Conservation (phyloP, 352 stramenopile species). For the Phytophthora europaea region DNA sequence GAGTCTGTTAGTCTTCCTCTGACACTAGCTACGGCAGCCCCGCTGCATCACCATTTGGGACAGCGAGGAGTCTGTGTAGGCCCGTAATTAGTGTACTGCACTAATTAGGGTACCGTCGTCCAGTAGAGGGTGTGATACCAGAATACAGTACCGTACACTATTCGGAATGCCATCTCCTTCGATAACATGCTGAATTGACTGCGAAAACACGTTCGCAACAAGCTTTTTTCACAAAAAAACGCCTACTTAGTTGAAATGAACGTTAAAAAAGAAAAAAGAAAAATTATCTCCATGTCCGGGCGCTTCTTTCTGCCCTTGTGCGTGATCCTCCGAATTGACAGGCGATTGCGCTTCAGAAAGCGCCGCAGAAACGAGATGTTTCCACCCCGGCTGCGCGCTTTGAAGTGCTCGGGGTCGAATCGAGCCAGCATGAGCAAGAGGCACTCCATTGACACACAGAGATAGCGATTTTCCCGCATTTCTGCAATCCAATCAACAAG, state of each 20-base stretch:
- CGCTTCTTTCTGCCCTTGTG: background rate
- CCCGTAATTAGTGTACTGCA: too few species aligned
- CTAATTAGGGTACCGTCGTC: too few species aligned
- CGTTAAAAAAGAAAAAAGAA: background rate
- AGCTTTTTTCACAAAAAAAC: background rate
- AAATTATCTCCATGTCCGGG: background rate
- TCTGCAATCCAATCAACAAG: background rate
- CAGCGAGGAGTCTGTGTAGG: too few species aligned
- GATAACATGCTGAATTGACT: slow-evolving; percentile 19
- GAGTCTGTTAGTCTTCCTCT: too few species aligned
- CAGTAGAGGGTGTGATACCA: too few species aligned
- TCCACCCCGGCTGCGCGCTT: background rate
- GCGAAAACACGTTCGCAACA: slow-evolving; percentile 17
- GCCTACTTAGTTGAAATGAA: background rate
- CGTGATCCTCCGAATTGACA: background rate
- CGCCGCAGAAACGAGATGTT: background rate
- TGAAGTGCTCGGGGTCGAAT: background rate
- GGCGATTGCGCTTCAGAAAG: background rate
- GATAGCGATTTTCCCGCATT: background rate
- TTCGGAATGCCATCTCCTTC: slow-evolving; percentile 19
- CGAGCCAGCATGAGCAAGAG: background rate
- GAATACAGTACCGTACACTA: too few species aligned
- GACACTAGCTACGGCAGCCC: too few species aligned
- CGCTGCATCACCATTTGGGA: too few species aligned
- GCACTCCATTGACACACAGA: background rate